Base-by-base conservation (phyloP, 108 stramenopile genomes). In the Cylindrotheca fusiformis region DNA sequence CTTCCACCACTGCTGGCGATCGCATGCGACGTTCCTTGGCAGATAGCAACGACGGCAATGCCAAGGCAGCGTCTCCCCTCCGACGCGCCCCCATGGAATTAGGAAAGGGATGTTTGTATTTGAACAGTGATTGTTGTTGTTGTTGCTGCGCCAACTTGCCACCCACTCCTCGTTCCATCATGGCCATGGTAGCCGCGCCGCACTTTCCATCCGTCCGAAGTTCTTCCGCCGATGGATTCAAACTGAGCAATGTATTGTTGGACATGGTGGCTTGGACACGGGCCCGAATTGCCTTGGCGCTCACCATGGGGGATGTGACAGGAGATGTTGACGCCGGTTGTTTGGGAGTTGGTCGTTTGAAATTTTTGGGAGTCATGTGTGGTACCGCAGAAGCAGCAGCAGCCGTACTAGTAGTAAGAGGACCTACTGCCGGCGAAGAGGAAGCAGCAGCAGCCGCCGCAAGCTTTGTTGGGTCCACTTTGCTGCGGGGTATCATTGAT, bases 141-240 rank as follows among this genome's bases (percentile, higher is more conserved):
- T 68, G 68, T 67, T 55, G 56, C 55, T 55, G 56, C 12, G 54
- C 76, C 68, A 50, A 53, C 45, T 57, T 52, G 47, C 60, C 60
- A 1, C 85, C 81, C 8, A 84, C 82, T 27, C 87, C 84, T 41
- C 70, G 63, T 41, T 83, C 75, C 59, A 81, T 57, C 55, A 90
- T 52, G 12, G 88, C 88, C 21, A 78, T 58, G 22, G 75, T 81
- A 5, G 82, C 72, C 19, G 88, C 85, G 22, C 67, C 45, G 1
- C 54, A 53, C 36, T 72, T 82, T 28, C 71, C 74, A 59, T 74
- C 77, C 17, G 56, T 41, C 18, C 80, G 32, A 4, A 77, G 61
- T 26, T 82, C 81, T 60, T 90, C 88, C 47, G 71, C 72, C 22
- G 65, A 65, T 8, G 85, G 88, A 48, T 72, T 66, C 31, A 90